Evolutionary conservation across 306 rosid genomes (phyloP), one percentile per base, ranked within the genome.

Genomic region (Glycyrrhiza uralensis): DNA sequence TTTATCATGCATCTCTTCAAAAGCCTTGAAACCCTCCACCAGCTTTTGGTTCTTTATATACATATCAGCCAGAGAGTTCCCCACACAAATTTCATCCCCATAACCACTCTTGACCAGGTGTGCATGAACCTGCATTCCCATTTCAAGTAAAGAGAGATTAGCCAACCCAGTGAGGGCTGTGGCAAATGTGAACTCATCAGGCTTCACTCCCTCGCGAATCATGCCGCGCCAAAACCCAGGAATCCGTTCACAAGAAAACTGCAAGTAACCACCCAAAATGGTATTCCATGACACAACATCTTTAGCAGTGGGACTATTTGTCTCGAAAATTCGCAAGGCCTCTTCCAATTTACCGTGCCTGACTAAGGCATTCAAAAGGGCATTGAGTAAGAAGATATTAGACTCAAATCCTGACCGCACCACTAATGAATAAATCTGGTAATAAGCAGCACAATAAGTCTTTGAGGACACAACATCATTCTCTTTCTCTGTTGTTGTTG

Each of bases 261-360:
- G 89, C 85, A 85, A 64, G 65, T 86, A 88, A 52, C 94, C 94
- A 29, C 82, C 86, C 80, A 88, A 81, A 67, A 91, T 71, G 19
- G 90, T 87, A 80, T 88, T 91, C 92, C 94, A 88, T 0, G 94
- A 82, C 55, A 86, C 97, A 3, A 80, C 75, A 78, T 91, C 90
- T 72, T 77, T 88, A 64, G 47, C 73, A 0, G 38, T 66, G 0
- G 35, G 52, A 47, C 76, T n/a, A n/a, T n/a, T 88, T 0, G 60
- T 71, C 65, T 83, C 80, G 45, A 91, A 86, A 51, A 83, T 81
- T 32, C 74, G 42, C 72, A 75, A 49, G 19, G 97, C 94, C 55
- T 81, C 84, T 1, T 39, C 24, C 73, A 91, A 68, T 63, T 76
- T 73, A n/a, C 85, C 89, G 44, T 85, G 88, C 72, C 90, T 85